Conservation (phyloP, 768 basidiomycete species). For the Rhodotorula paludigena region DNA sequence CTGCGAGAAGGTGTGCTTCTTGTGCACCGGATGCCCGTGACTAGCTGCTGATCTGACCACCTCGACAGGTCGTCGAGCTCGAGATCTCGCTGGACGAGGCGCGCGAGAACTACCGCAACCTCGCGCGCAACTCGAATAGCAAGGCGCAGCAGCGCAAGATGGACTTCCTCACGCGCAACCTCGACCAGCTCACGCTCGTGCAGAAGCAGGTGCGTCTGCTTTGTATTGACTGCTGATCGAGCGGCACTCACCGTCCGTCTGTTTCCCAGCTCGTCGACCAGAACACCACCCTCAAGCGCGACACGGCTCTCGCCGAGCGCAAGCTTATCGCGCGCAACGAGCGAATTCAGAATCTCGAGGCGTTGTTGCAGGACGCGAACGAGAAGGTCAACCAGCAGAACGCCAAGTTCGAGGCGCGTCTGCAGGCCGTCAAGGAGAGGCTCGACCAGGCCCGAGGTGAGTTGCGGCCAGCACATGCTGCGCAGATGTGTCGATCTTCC, state of each 20-base stretch:
- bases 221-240: not conserved
- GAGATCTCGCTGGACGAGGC: slow-evolving; percentile 98
- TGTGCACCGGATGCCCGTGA: not conserved
- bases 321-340: slow-evolving; percentile 94
- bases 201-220: slow-evolving; percentile 76
- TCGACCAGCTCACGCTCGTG: slow-evolving; percentile 88
- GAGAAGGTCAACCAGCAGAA: slow-evolving; percentile 85
- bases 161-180: slow-evolving; percentile 93
- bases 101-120: slow-evolving; percentile 97
- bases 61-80: slow-evolving; percentile 82
- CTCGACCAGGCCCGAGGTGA: slow-evolving; percentile 86
- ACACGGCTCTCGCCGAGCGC: slow-evolving; percentile 91
- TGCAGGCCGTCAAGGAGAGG: slow-evolving; percentile 85
- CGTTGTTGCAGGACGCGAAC: slow-evolving; percentile 86
- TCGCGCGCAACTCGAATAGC: slow-evolving; percentile 95
- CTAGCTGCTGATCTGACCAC: slow-evolving; percentile 3
- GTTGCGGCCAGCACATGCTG: too few relatives aligned
- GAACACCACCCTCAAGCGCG: slow-evolving; percentile 93
- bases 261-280: slow-evolving; percentile 83
- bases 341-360: slow-evolving; percentile 93
- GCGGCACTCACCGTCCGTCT: not conserved
- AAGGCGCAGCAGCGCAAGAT: slow-evolving; percentile 99
- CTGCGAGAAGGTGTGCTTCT: slow-evolving; percentile 79
- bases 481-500: not conserved
- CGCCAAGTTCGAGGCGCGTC: slow-evolving; percentile 88